Base-by-base conservation (phyloP, 2,329 filamentous ascomycete species). In the Raffaelea albimanens region DNA sequence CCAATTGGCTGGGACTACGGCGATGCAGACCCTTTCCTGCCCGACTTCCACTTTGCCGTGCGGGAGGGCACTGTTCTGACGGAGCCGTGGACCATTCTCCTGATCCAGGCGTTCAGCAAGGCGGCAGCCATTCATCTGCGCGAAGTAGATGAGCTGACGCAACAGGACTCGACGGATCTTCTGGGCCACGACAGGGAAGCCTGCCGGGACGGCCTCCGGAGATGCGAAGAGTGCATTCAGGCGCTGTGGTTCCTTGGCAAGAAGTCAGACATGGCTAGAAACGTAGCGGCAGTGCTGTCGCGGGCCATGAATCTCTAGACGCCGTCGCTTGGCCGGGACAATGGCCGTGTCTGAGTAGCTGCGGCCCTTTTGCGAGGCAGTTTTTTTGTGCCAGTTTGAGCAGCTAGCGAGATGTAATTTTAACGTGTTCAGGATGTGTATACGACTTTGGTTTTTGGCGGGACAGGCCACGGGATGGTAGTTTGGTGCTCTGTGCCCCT, bases 1-100 rank as follows among this genome's bases (percentile, higher is more conserved):
- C 61, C 61, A 4, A 16, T 34, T 8, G 44, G 25, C 14, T 9
- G 18, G 13, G 39, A 20, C 4, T 41, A 41, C 22, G 39, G 14
- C 19, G 4, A 34, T 7, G 53, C 53, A 4, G 56, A 57, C 23
- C 56, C 60, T 7, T 29, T 29, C 25, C 13, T 67, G 29, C 54
- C 59, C 20, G 68, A 71, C 20, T 73, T 76, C 46, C 75, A 78
- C 55, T 70, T 71, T 48, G 73, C 74, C 1, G 64, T 78, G 21
- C 73, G 69, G 39, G 67, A 76, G 49, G 74, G 72, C 2, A 71
- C 76, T 1, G 63, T 81, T n/a, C 56, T 81, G 47, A 78, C 75
- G 1, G 76, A 80, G 53, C 77, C 77, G 2, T 80, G 76, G 76
- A 78, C 75, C 1, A 69, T 71, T 36, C 69, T 79, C 3, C 59